Conservation (phyloP, 23 red algal species). For the Rhodosorus marinus region DNA sequence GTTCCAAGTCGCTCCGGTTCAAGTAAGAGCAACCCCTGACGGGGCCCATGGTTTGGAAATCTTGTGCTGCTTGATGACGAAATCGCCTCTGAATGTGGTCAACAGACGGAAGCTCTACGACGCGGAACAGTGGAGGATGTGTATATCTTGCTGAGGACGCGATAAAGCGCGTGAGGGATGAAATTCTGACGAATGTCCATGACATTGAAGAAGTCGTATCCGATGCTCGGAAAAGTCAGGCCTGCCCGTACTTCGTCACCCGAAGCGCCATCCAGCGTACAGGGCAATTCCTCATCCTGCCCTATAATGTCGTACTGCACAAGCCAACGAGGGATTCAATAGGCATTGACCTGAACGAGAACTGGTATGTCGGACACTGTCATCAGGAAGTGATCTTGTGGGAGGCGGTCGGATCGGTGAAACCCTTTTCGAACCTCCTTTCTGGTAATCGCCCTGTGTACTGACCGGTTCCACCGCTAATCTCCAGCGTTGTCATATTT, state of each 20-base stretch:
- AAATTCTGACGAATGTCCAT: background rate
- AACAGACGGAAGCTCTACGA: too few species aligned
- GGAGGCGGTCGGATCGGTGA: background rate
- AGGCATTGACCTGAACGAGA: too few species aligned
- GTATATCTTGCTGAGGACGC: slow-evolving; percentile 12
- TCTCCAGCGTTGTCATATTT: slow-evolving; percentile 47
- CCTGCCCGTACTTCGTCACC: slow-evolving; percentile 76
- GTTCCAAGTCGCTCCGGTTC: background rate
- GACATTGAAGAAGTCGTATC: slow-evolving; percentile 56
- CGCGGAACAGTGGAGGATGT: slow-evolving; percentile 2
- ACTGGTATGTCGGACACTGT: background rate
- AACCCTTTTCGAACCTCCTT: background rate
- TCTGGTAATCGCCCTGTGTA: too few species aligned
- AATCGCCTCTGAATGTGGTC: too few species aligned
- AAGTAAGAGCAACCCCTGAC: slow-evolving; percentile 7
- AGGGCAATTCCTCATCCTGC: slow-evolving; percentile 56
- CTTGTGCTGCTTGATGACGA: too few species aligned
- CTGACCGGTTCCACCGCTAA: too few species aligned
- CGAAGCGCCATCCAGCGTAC: slow-evolving; percentile 17
- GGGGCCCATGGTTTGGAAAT: background rate
- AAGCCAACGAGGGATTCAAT: slow-evolving; percentile 37
- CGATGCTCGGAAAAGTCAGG: slow-evolving; percentile 15
- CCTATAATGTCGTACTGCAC: slow-evolving; percentile 77
- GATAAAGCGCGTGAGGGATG: slow-evolving; percentile 1
- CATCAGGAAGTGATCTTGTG: too few species aligned